A percentile compares a stretch with the other conserved stretches of the same genome.
These are phyloP conservation scores for Ceratocystis albifundus DNA, from an alignment of 2,329 filamentous ascomycete genomes.

Conservation along the genomic window DNA sequence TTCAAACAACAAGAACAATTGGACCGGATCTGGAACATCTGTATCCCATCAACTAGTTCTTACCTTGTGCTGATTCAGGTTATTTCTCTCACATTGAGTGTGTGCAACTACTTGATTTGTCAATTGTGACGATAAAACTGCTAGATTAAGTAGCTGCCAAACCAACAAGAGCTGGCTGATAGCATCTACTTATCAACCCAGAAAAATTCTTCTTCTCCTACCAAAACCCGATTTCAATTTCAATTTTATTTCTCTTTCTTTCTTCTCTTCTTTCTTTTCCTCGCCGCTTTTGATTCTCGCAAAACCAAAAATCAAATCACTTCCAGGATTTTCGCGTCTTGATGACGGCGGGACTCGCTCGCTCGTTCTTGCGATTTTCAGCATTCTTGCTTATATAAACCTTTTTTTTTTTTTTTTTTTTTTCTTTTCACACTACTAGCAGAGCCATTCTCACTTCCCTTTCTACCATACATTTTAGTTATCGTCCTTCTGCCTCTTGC, in stretches of 20 bases:
- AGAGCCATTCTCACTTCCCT: neutral
- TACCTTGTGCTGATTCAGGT: neutral
- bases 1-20: neutral
- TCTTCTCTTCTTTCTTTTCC: neutral
- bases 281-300: too few species aligned
- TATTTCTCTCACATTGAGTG: neutral
- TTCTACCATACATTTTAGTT: conserved; percentile 4
- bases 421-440: too few species aligned
- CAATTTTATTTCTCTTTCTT: neutral
- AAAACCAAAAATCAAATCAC: neutral
- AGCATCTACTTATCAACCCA: neutral
- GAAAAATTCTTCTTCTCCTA: neutral
- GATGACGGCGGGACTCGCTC: neutral
- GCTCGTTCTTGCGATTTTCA: neutral
- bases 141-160: conserved; percentile 1
- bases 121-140: neutral
- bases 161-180: neutral
- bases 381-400: neutral
- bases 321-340: neutral
- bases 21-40: neutral
- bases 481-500: neutral
- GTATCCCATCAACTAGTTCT: conserved; percentile 1
- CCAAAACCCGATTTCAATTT: neutral
- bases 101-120: neutral
- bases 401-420: too few species aligned